Evolutionary conservation across 2,329 filamentous ascomycete species (phyloP), one percentile per base, ranked within the genome.

Genomic region (Penicillium brasilianum): DNA sequence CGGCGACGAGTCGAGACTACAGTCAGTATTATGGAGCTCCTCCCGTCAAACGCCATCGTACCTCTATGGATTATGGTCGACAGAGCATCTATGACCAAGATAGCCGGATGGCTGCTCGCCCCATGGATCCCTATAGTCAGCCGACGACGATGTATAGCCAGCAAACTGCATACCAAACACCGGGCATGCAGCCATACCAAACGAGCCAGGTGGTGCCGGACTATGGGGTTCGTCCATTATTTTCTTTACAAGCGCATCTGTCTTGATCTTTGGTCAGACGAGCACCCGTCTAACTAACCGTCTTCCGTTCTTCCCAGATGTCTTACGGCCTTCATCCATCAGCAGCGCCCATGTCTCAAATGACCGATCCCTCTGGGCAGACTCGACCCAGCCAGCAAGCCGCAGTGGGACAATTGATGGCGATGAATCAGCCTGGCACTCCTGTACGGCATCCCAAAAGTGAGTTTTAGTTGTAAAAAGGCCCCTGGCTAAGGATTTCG

Each of bases 21-120:
- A 53, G 11, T 53, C 59, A 66, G 14, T 77, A 76, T 55, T 76
- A 76, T 51, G 69, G 69, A 7, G 67, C 64, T 16, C 66, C 77
- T 30, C 66, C 77, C 2, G 69, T 73, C 46, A 79, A 79, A 60
- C 76, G 77, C 20, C 71, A 76, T 59, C 76, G 77, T 25, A 78
- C 76, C 16, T 78, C 77, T 4, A 68, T 78, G 10, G 77, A 78
- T 41, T 74, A 74, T 66, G 74, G 75, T 18, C 69, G 68, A 13
- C 71, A 75, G 58, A 66, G 66, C 46, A 66, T 78, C 28, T 78
- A 77, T 59, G 76, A 78, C 32, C 44, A 69, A 3, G 76, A 78
- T 48, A 65, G 67, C 52, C 72, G 77, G 16, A 77, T 78, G 68
- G 67, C 68, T 57, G 67, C 68, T 57, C 74, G 74, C 34, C 74